Conservation (phyloP, 805 yeast species). For the Candida montana region DNA sequence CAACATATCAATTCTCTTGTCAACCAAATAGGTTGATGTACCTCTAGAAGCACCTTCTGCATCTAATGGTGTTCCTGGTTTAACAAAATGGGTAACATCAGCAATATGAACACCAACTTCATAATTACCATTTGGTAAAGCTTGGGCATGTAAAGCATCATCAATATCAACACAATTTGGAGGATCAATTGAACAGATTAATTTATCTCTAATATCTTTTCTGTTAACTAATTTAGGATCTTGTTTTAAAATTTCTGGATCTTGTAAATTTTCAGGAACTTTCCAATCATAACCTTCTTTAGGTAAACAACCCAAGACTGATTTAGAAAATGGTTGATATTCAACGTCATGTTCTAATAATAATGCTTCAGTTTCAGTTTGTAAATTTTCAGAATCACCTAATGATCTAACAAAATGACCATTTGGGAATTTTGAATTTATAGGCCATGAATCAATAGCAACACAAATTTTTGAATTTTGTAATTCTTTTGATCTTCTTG, state of each 20-base stretch:
- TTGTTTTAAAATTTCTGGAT: slow-evolving; percentile 47
- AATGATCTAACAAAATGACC: slow-evolving; percentile 91
- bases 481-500: slow-evolving; percentile 78
- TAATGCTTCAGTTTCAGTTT: slow-evolving; percentile 95
- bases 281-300: slow-evolving; percentile 90
- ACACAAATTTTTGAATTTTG: slow-evolving; percentile 88
- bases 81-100: slow-evolving; percentile 96
- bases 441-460: slow-evolving; percentile 90
- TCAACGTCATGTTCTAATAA: slow-evolving; percentile 94
- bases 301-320: slow-evolving; percentile 90
- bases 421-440: slow-evolving; percentile 76
- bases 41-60: slow-evolving; percentile 97
- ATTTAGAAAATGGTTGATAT: slow-evolving; percentile 89
- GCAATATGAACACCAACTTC: slow-evolving; percentile 99
- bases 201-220: slow-evolving; percentile 78
- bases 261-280: slow-evolving; percentile 63
- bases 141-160: slow-evolving; percentile 89
- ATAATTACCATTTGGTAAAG: slow-evolving; percentile 85
- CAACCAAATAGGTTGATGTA: slow-evolving; percentile 94
- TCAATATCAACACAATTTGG: slow-evolving; percentile 98
- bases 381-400: slow-evolving; percentile 86
- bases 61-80: slow-evolving; percentile 86
- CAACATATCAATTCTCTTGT: slow-evolving; percentile 97
- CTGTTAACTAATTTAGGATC: slow-evolving; percentile 51
- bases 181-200: slow-evolving; percentile 95